Percentiles rank a stretch among this genome's conserved stretches.
Conservation (phyloP, 352 stramenopile genomes). For the Pythium dissotocum region DNA sequence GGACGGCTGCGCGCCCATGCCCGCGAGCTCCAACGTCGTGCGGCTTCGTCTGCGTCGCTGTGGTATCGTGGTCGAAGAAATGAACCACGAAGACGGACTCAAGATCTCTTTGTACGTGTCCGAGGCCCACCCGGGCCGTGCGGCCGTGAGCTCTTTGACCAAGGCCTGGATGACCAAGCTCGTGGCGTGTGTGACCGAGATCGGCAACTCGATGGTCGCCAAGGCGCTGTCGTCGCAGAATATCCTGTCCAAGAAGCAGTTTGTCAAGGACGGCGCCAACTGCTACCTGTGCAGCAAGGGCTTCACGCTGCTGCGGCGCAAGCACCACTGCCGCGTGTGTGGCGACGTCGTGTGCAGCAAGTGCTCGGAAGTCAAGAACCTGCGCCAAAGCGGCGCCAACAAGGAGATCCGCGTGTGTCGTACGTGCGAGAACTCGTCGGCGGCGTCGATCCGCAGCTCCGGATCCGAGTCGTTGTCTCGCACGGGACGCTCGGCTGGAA, state of each 20-base stretch:
- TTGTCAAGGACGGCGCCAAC: conserved; percentile 70
- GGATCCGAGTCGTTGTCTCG: conserved; percentile 47
- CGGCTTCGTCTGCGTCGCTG: conserved; percentile 76
- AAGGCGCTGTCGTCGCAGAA: conserved; percentile 62
- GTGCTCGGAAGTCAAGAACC: conserved; percentile 77
- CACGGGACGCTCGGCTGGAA: conserved; percentile 28
- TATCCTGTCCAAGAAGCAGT: conserved; percentile 73
- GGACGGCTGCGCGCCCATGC: conserved; percentile 70
- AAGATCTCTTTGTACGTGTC: conserved; percentile 77
- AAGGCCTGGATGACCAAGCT: conserved; percentile 85
- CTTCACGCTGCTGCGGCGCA: conserved; percentile 77
- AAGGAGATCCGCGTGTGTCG: conserved; percentile 80
- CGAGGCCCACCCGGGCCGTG: conserved; percentile 71
- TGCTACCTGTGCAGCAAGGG: conserved; percentile 77
- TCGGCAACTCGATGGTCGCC: conserved; percentile 65
- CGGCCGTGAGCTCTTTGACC: conserved; percentile 68
- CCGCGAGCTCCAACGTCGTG: conserved; percentile 77
- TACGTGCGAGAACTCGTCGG: conserved; percentile 59
- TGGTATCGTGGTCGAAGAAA: conserved; percentile 81
- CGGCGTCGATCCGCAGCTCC: conserved; percentile 63
- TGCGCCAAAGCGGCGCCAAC: conserved; percentile 62
- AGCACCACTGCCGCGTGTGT: conserved; percentile 86
- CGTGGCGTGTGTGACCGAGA: conserved; percentile 67
- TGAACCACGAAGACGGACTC: conserved; percentile 49
- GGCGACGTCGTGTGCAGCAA: conserved; percentile 85